Evolutionary conservation across 176 grass and related monocot genomes (phyloP).

Genomic region (Leersia perrieri): DNA sequence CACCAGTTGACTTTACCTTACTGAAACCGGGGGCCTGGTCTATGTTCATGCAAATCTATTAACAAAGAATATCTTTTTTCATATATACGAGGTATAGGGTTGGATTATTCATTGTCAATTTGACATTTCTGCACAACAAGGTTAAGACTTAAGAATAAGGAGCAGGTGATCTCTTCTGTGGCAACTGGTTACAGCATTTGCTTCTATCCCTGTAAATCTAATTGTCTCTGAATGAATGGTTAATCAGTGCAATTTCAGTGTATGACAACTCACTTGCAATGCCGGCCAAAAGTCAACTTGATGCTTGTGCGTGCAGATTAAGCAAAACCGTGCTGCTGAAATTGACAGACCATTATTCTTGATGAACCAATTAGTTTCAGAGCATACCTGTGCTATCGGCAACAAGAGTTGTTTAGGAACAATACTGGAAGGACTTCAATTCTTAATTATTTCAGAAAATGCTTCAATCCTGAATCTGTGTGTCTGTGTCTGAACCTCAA

Average conservation of each 20-base stretch:
- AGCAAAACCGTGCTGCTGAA: neutral
- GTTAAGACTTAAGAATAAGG: neutral
- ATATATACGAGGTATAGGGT: neutral
- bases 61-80: neutral
- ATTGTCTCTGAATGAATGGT: neutral
- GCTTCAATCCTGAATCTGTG: constrained; percentile 29
- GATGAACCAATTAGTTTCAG: neutral
- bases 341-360: neutral
- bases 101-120: neutral
- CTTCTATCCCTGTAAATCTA: neutral
- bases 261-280: neutral
- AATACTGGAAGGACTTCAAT: neutral
- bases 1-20: constrained; percentile 19
- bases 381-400: constrained; percentile 18
- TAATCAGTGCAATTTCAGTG: constrained; percentile 13
- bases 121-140: neutral
- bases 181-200: neutral
- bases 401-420: constrained; percentile 17
- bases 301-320: constrained; percentile 16
- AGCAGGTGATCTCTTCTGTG: neutral
- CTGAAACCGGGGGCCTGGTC: constrained; percentile 16
- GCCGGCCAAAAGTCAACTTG: constrained; percentile 20
- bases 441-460: neutral
- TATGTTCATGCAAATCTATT: neutral
- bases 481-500: constrained; percentile 34